A percentile compares a stretch with the other conserved stretches of the same genome.
phyloP scores from a whole-genome alignment of 1,284 basidiomycete genomes.

The Marasmius fiardii region DNA sequence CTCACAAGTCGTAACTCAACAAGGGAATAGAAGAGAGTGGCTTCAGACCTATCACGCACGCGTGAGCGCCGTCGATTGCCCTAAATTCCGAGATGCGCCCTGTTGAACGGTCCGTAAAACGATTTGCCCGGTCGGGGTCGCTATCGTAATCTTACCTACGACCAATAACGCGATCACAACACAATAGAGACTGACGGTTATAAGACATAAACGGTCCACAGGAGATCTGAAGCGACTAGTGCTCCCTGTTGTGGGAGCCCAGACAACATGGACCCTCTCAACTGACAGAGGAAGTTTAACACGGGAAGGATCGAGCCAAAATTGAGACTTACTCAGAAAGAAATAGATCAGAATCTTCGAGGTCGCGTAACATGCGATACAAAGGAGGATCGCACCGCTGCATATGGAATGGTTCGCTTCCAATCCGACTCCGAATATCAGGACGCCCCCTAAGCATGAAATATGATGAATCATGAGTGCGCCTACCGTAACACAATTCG shows the following conservation, averaged over 20 bases:
- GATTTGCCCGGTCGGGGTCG: background rate
- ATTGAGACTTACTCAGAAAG: conserved; percentile 27
- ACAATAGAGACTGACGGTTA: conserved; percentile 27
- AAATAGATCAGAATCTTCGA: conserved; percentile 30
- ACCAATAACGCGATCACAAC: conserved; percentile 28
- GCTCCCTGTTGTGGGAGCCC: conserved; percentile 24
- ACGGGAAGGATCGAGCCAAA: background rate
- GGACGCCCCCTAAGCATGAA: conserved; percentile 27
- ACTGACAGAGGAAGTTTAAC: conserved; percentile 17
- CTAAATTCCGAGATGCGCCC: conserved; percentile 34
- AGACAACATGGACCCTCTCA: conserved; percentile 36
- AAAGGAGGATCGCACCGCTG: conserved; percentile 28
- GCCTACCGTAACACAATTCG: background rate
- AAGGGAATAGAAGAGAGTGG: conserved; percentile 35
- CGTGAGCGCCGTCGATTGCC: conserved; percentile 25
- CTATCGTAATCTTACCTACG: conserved; percentile 22
- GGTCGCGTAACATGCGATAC: conserved; percentile 31
- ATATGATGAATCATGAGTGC: background rate
- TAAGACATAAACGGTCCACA: conserved; percentile 28
- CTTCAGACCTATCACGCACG: conserved; percentile 42
- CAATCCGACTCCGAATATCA: conserved; percentile 34
- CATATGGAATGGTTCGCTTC: conserved; percentile 25
- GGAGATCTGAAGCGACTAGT: conserved; percentile 28
- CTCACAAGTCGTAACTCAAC: conserved; percentile 38
- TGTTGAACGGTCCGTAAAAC: conserved; percentile 10